A percentile compares a stretch with the other conserved stretches of the same genome.
Conservation (phyloP, 208 protist species). For the Porcisia hertigi region DNA sequence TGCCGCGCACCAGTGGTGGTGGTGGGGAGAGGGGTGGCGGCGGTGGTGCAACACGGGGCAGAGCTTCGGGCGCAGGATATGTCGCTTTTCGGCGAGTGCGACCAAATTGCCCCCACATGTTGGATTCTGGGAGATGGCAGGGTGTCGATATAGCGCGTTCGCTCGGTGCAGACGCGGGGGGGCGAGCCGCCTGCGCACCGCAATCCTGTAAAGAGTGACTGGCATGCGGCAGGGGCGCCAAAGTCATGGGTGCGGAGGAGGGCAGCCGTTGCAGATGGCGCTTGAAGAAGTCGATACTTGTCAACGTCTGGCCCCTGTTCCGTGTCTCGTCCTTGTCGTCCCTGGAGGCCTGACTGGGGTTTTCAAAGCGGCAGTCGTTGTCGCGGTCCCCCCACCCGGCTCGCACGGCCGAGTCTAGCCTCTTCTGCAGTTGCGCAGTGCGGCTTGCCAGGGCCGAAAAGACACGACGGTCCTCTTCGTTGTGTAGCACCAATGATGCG, state of each 20-base stretch:
- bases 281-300: slow-evolving; percentile 1
- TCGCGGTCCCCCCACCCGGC: slow-evolving; percentile 34
- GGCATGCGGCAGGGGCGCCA: neutral
- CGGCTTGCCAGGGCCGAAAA: slow-evolving; percentile 57
- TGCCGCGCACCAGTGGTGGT: slow-evolving; percentile 49
- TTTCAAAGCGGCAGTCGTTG: slow-evolving; percentile 60
- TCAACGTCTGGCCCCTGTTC: neutral
- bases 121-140: neutral
- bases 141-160: neutral
- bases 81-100: neutral
- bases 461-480: slow-evolving; percentile 46
- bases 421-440: slow-evolving; percentile 57
- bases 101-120: neutral
- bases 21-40: neutral
- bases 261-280: slow-evolving; percentile 12
- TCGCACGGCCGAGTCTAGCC: slow-evolving; percentile 45
- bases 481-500: slow-evolving; percentile 12
- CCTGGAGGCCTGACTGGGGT: slow-evolving; percentile 26
- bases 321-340: slow-evolving; percentile 11
- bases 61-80: neutral
- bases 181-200: neutral
- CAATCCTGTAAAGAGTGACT: neutral
- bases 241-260: slow-evolving; percentile 10
- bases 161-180: neutral
- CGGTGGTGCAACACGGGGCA: neutral